Conservation (phyloP, 2,329 filamentous ascomycete species). For the Hymenoscyphus scutula region DNA sequence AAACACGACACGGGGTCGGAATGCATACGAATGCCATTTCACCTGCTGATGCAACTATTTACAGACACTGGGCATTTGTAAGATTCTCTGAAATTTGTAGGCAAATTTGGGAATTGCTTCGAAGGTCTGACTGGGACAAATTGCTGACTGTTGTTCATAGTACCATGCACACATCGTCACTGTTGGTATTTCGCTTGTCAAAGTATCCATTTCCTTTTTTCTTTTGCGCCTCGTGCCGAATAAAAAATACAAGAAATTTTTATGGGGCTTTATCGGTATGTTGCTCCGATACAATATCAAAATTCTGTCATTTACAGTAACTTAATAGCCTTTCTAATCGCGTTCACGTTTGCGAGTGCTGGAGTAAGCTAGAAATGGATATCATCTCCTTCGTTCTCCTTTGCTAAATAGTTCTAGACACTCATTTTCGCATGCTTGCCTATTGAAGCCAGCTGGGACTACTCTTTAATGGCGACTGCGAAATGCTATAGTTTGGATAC, state of each 20-base stretch:
- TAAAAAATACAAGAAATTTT: conserved; percentile 41
- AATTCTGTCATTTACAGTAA: not conserved
- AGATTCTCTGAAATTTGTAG: not conserved
- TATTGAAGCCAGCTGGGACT: conserved; percentile 45
- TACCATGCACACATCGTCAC: conserved; percentile 45
- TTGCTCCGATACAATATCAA: not conserved
- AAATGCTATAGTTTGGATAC: conserved; percentile 43
- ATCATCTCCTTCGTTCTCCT: not conserved
- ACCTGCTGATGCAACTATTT: conserved; percentile 32
- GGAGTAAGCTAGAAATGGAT: conserved; percentile 25
- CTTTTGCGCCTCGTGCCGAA: conserved; percentile 43
- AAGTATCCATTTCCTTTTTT: conserved; percentile 48
- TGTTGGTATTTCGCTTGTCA: conserved; percentile 43
- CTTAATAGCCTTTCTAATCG: conserved; percentile 41
- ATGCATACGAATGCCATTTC: conserved; percentile 39
- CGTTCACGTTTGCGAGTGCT: conserved; percentile 43
- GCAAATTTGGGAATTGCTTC: not conserved
- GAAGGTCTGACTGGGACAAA: not conserved
- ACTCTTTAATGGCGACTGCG: conserved; percentile 34
- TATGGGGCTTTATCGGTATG: conserved; percentile 45
- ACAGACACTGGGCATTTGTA: conserved; percentile 40
- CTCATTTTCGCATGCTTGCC: conserved; percentile 49
- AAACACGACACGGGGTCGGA: conserved; percentile 45
- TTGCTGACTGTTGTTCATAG: not conserved
- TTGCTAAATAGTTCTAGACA: conserved; percentile 32